Base-by-base conservation (phyloP, 805 yeast genomes). In the Teunomyces cretensis region DNA sequence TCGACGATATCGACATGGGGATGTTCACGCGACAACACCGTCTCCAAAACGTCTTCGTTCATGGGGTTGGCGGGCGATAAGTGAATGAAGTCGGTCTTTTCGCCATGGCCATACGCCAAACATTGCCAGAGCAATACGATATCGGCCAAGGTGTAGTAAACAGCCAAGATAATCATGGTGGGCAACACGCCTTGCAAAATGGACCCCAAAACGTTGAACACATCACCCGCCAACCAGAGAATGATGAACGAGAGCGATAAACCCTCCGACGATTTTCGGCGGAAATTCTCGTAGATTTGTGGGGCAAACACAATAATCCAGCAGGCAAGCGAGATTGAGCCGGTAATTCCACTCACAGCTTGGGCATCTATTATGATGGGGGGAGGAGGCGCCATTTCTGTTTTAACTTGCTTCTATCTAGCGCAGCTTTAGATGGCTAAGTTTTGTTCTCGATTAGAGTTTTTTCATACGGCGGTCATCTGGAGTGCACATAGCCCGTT, bases 231-330 rank as follows among this genome's bases (percentile, higher is more conserved):
- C 19, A 94, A 74, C 99, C 99, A 94, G 19, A 94, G 74, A 6
- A 89, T 78, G 15, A 94, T 88, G 65, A 94, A 94, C 50, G 87
- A 72, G 32, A 91, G 66, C 6, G 97, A 90, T 14, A 94, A 75
- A 5, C 98, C 97, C 44, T 94, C 97, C 6, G 96, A 83, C 30
- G 90, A 82, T 63, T 88, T 84, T 58, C 98, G 72, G 49, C 77
- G 75, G 59, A 88, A 90, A 53, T 91, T 92, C 61, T 94, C 97
- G 64, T 89, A 91, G 37, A 94, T 86, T 62, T 92, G 98, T 9
- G 98, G 98, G 31, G 96, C 95, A 73, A 94, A 92, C 13, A 92
- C 99, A 40, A 94, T 91, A 48, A 94, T 85, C 99, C 99, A 92
- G 64, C 97, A 94, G 12, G 97, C 96, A 39, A 92, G 80, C 14